These are phyloP conservation scores for Chenopodium formosanum DNA, from an alignment of 148 eudicot species.

Conservation along the genomic window DNA sequence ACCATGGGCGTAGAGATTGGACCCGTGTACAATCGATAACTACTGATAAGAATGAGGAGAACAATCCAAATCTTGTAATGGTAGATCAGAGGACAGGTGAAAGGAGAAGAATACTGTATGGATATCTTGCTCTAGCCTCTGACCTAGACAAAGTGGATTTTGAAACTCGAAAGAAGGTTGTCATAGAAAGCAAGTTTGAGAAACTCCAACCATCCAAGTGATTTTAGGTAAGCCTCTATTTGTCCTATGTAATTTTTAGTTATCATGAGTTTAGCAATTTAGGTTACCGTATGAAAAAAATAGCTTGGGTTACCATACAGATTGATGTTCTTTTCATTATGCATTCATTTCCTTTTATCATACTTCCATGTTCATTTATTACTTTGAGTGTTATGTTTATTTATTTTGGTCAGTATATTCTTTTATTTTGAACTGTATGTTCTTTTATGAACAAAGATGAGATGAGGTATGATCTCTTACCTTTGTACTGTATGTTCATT, in stretches of 20 bases:
- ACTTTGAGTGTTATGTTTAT: too few species aligned
- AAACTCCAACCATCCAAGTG: constrained; percentile 36
- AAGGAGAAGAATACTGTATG: constrained; percentile 65
- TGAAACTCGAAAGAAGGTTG: constrained; percentile 70
- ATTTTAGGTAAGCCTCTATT: constrained; percentile 18
- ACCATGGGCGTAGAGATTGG: constrained; percentile 78
- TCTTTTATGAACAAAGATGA: too few species aligned
- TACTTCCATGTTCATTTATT: too few species aligned
- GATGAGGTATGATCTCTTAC: too few species aligned
- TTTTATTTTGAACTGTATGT: too few species aligned
- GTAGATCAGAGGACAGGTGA: constrained; percentile 72
- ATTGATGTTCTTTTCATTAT: too few species aligned
- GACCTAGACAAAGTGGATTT: constrained; percentile 76
- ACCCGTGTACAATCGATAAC: constrained; percentile 50
- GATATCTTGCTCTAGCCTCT: constrained; percentile 64
- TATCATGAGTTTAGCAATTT: neutral
- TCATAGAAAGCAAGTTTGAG: constrained; percentile 62
- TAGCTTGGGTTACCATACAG: too few species aligned
- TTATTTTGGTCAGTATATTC: too few species aligned
- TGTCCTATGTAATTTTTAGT: neutral
- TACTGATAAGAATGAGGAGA: constrained; percentile 56
- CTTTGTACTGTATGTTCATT: too few species aligned
- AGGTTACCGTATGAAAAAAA: neutral
- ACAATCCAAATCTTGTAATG: constrained; percentile 65
- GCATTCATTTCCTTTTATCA: too few species aligned